Conservation (phyloP, 106 monocot genomes). For the Hemerocallis citrina region DNA sequence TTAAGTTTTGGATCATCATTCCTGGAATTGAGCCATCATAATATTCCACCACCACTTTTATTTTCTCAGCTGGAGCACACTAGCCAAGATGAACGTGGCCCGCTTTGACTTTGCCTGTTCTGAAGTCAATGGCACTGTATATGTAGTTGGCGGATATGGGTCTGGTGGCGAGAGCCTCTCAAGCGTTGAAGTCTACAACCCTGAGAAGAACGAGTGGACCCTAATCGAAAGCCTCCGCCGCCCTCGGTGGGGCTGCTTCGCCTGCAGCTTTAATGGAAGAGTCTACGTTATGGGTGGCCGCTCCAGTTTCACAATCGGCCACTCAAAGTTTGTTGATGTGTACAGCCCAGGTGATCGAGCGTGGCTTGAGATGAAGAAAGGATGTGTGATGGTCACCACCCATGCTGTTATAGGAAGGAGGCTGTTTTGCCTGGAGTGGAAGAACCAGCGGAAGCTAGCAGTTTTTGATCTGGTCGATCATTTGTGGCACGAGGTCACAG, state of each 20-base stretch:
- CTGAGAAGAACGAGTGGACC: slow-evolving; percentile 47
- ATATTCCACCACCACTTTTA: background rate
- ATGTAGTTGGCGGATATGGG: slow-evolving; percentile 67
- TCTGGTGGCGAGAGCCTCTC: slow-evolving; percentile 56
- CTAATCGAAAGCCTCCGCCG: slow-evolving; percentile 52
- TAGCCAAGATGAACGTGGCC: slow-evolving; percentile 69
- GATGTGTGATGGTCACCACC: slow-evolving; percentile 83
- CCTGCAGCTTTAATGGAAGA: slow-evolving; percentile 44
- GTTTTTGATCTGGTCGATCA: slow-evolving; percentile 44
- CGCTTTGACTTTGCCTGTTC: slow-evolving; percentile 81
- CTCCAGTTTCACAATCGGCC: slow-evolving; percentile 76
- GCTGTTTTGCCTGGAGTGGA: slow-evolving; percentile 91
- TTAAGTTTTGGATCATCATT: background rate
- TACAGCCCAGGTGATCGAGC: slow-evolving; percentile 36
- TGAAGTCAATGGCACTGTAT: slow-evolving; percentile 47
- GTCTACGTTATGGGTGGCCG: slow-evolving; percentile 83
- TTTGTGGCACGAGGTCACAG: slow-evolving; percentile 40
- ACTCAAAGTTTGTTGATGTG: slow-evolving; percentile 52
- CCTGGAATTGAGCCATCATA: background rate
- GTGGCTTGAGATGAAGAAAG: slow-evolving; percentile 69
- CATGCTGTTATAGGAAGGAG: slow-evolving; percentile 54
- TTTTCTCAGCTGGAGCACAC: slow-evolving; percentile 51
- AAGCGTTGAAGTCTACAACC: slow-evolving; percentile 62
- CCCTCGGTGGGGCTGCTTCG: slow-evolving; percentile 82
- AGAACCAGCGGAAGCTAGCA: slow-evolving; percentile 58